Evolutionary conservation across 1,284 basidiomycete species (phyloP).

Genomic region (Salmacisia buchloeana): DNA sequence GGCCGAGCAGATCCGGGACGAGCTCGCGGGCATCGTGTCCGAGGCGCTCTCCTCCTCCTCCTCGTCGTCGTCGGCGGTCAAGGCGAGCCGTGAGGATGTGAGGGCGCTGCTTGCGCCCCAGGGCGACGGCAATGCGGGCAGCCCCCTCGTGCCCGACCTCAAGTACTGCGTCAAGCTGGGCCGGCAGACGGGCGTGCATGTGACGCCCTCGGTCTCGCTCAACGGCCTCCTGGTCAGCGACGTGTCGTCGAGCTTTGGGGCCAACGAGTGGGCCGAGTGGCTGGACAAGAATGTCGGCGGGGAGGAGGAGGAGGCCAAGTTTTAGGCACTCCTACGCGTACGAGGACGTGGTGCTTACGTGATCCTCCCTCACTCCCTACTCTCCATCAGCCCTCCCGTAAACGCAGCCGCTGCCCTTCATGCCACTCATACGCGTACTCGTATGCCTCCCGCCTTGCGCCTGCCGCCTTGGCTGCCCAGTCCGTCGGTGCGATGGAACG

Average conservation of each 20-base stretch:
- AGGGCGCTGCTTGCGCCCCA: conserved; percentile 65
- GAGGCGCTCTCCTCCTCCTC: conserved; percentile 54
- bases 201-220: conserved; percentile 69
- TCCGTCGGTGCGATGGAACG: no score
- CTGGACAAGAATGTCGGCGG: conserved; percentile 63
- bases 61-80: conserved; percentile 50
- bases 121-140: conserved; percentile 66
- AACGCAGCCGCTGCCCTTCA: no score
- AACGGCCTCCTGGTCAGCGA: conserved; percentile 69
- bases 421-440: no score
- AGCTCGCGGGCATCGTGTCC: conserved; percentile 57
- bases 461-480: no score
- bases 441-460: no score
- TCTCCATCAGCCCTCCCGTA: no score
- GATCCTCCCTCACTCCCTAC: no score
- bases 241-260: conserved; percentile 75
- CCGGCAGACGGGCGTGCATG: conserved; percentile 84
- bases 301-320: neutral
- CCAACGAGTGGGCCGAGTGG: conserved; percentile 79
- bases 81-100: conserved; percentile 51
- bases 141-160: conserved; percentile 70
- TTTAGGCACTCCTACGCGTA: no score
- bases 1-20: conserved; percentile 67
- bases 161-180: conserved; percentile 80
- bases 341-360: no score